Conservation (phyloP, 148 eudicot species). For the Bassia scoparia region DNA sequence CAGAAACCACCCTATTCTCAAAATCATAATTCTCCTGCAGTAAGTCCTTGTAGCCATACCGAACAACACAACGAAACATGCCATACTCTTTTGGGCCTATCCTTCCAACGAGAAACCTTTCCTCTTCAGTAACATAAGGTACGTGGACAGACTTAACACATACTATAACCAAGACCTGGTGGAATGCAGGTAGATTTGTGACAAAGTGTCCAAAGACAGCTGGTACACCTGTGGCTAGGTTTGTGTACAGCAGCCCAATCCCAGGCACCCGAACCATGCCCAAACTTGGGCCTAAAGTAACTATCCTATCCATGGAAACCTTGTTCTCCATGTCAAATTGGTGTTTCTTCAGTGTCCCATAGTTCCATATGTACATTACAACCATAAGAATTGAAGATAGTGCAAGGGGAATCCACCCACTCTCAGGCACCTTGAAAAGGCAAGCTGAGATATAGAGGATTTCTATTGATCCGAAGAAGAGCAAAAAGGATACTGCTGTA, state of each 20-base stretch:
- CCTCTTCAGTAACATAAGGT: slow-evolving; percentile 40
- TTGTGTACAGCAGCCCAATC: slow-evolving; percentile 55
- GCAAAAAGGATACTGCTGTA: slow-evolving; percentile 34
- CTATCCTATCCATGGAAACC: slow-evolving; percentile 49
- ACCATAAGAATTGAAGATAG: slow-evolving; percentile 48
- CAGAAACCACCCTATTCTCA: slow-evolving; percentile 37
- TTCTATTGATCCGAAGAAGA: slow-evolving; percentile 55
- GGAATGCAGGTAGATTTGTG: slow-evolving; percentile 69
- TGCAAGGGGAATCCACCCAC: slow-evolving; percentile 63
- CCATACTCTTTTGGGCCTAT: slow-evolving; percentile 48
- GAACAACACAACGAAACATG: slow-evolving; percentile 54
- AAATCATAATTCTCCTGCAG: slow-evolving; percentile 57
- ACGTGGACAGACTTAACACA: slow-evolving; percentile 55
- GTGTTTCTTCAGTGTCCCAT: slow-evolving; percentile 54
- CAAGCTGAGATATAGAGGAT: slow-evolving; percentile 60
- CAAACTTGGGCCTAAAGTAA: slow-evolving; percentile 42
- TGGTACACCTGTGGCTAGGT: slow-evolving; percentile 54
- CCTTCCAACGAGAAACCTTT: slow-evolving; percentile 44
- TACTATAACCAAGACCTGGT: slow-evolving; percentile 53
- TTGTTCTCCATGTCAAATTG: slow-evolving; percentile 61
- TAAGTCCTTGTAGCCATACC: slow-evolving; percentile 60
- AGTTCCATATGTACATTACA: slow-evolving; percentile 56
- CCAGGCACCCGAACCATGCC: slow-evolving; percentile 73
- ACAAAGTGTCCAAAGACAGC: slow-evolving; percentile 62
- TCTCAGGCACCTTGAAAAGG: slow-evolving; percentile 53